A percentile compares a stretch with the other conserved stretches of the same genome.
phyloP scores from a whole-genome alignment of 768 basidiomycete genomes.

The Psilocybe subaeruginosa region DNA sequence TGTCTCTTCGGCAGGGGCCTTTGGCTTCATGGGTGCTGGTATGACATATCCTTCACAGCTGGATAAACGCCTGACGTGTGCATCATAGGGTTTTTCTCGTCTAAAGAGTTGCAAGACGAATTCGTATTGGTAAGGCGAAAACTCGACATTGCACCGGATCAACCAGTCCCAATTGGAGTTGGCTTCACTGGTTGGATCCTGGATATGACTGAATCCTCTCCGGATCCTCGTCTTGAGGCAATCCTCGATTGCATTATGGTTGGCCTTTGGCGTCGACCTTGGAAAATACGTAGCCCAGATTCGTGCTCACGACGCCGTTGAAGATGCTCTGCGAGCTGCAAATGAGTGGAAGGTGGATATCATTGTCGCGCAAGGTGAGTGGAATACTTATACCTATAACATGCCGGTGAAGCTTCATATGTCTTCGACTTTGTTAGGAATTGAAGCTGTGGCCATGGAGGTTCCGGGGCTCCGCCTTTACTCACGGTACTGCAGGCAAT shows the following conservation, averaged over 20 bases:
- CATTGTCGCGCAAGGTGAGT: slow-evolving; percentile 66
- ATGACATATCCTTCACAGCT: not conserved
- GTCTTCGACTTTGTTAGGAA: slow-evolving; percentile 17
- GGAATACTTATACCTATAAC: too few species aligned
- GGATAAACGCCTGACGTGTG: too few species aligned
- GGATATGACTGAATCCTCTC: slow-evolving; percentile 2
- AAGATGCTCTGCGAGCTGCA: slow-evolving; percentile 50
- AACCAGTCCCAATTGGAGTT: slow-evolving; percentile 51
- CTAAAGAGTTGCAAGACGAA: slow-evolving; percentile 37
- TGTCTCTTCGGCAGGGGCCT: slow-evolving; percentile 55
- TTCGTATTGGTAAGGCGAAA: slow-evolving; percentile 34
- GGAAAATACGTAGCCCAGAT: slow-evolving; percentile 54
- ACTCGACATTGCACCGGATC: slow-evolving; percentile 31
- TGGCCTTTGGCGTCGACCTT: slow-evolving; percentile 59
- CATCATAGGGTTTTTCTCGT: slow-evolving; percentile 39
- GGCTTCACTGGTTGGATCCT: slow-evolving; percentile 14
- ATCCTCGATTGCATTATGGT: slow-evolving; percentile 51
- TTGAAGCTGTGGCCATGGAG: slow-evolving; percentile 37
- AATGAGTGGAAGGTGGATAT: slow-evolving; percentile 59
- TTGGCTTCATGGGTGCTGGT: slow-evolving; percentile 54
- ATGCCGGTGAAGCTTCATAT: not conserved
- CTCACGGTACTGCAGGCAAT: slow-evolving; percentile 50
- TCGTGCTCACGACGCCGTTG: slow-evolving; percentile 39
- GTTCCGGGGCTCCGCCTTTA: slow-evolving; percentile 47
- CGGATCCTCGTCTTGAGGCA: slow-evolving; percentile 1